Conservation (phyloP, 176 grass and related monocot species). For the Carex myosuroides region DNA sequence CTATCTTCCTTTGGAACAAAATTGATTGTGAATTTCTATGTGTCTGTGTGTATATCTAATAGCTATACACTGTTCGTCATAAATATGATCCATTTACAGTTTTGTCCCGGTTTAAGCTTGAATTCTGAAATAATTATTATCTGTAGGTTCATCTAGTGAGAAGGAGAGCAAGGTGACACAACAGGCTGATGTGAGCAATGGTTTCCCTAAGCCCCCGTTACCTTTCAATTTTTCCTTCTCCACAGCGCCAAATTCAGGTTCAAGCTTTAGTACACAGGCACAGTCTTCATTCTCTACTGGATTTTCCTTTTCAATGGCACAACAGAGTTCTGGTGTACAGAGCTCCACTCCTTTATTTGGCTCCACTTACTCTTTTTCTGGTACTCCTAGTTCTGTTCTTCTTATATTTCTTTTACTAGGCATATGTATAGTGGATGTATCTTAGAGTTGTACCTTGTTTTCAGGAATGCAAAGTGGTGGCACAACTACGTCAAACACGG, state of each 20-base stretch:
- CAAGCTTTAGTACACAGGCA: constrained; percentile 8
- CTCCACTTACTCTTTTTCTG: constrained; percentile 36
- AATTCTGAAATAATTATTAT: neutral
- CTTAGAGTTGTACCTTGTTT: neutral
- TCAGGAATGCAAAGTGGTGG: constrained; percentile 48
- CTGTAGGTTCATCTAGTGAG: constrained; percentile 8
- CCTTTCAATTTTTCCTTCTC: constrained; percentile 12
- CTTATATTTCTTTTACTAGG: neutral
- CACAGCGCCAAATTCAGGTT: neutral
- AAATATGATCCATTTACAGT: neutral
- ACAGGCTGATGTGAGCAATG: constrained; percentile 16
- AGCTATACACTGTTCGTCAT: neutral
- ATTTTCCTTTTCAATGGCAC: constrained; percentile 43
- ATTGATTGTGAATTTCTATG: neutral
- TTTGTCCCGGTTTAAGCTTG: neutral
- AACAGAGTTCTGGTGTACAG: constrained; percentile 42
- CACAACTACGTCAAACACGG: constrained; percentile 19
- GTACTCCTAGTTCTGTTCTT: constrained; percentile 25
- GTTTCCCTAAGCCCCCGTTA: neutral
- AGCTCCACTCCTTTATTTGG: constrained; percentile 42
- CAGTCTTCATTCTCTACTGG: constrained; percentile 24
- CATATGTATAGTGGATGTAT: neutral
- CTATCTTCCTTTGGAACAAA: neutral
- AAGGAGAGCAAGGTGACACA: neutral
- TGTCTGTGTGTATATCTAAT: neutral